Base-by-base conservation (phyloP, 139 green algal species). In the Nannochloris sp. region DNA sequence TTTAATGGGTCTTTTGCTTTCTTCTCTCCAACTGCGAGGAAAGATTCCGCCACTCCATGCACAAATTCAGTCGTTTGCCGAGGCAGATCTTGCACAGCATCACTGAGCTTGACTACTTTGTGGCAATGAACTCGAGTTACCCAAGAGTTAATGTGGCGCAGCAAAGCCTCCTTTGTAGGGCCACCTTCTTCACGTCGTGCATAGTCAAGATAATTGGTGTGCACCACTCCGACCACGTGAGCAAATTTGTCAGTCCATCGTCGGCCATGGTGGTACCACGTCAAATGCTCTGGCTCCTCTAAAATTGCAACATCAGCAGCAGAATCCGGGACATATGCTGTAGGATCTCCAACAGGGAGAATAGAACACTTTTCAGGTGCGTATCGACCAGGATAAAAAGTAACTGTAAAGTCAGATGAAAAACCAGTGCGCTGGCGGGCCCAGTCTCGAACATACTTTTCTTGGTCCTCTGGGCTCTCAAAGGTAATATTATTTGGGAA, bases 121-220 rank as follows among this genome's bases (percentile, higher is more conserved):
- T 98, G 83, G 75, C 89, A 97, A 82, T 97, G 87, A 42, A 83
- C 64, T 58, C 90, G 78, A 60, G 77, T 90, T 39, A 95, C 79
- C 77, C 77, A 83, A 25, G 71, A 76, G 79, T 98, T 98, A 61
- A 97, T 53, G 56, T 76, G 61, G 23, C 65, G 57, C 58, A 96
- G 72, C 44, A 87, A 25, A 25, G 67, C 48, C 42, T 77, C 72
- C 63, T 85, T 85, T 23, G 58, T 31, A 14, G 64, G 51, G 31
- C 79, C 79, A 45, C 61, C 61, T 65, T 82, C 68, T 61, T 85
- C 79, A 19, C 79, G 75, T 34, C 61, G 68, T 14, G 79, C 94
- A 65, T 99, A 99, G 78, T 99, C 95, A 51, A 98, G 81, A 79
- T 99, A 99, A 81, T 99, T 99, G 59, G 95, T 99, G 85, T 99